phyloP scores from a whole-genome alignment of 352 stramenopile genomes.

The Phytophthora colocasiae region DNA sequence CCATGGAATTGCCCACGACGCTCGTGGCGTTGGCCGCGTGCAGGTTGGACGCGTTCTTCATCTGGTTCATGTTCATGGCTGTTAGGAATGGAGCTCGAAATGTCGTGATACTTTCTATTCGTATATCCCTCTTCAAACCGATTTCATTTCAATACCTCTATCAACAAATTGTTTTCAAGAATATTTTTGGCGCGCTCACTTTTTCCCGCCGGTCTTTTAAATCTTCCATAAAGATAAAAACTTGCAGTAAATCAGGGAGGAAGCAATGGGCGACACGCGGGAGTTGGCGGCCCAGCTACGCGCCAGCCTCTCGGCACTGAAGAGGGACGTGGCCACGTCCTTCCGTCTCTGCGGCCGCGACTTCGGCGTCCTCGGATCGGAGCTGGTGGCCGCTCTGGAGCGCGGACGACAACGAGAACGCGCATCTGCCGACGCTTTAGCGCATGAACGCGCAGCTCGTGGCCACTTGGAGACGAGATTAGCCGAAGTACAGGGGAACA shows the following conservation, averaged over 20 bases:
- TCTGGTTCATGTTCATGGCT: conserved; percentile 44
- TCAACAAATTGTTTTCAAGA: neutral
- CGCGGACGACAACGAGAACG: conserved; percentile 45
- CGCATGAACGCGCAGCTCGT: conserved; percentile 58
- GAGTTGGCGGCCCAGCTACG: conserved; percentile 46
- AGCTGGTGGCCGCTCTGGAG: conserved; percentile 62
- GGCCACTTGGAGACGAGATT: conserved; percentile 55
- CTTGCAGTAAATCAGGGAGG: too few species aligned
- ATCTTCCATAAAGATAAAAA: neutral
- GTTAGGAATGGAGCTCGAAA: too few species aligned
- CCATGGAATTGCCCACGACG: conserved; percentile 80
- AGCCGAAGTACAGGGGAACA: conserved; percentile 57
- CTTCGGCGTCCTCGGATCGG: conserved; percentile 68
- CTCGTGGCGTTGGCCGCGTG: conserved; percentile 84
- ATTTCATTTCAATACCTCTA: neutral
- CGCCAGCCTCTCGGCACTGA: conserved; percentile 50
- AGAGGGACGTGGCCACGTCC: conserved; percentile 70
- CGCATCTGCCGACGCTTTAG: conserved; percentile 42
- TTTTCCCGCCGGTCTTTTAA: conserved; percentile 5
- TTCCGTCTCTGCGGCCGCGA: conserved; percentile 77
- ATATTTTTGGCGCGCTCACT: conserved; percentile 9
- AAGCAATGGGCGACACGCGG: conserved; percentile 22
- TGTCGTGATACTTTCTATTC: too few species aligned
- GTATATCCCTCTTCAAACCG: too few species aligned
- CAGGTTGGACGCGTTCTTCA: conserved; percentile 73